These are phyloP conservation scores for Suillus weaverae DNA, from an alignment of 768 basidiomycete species.

Conservation along the genomic window DNA sequence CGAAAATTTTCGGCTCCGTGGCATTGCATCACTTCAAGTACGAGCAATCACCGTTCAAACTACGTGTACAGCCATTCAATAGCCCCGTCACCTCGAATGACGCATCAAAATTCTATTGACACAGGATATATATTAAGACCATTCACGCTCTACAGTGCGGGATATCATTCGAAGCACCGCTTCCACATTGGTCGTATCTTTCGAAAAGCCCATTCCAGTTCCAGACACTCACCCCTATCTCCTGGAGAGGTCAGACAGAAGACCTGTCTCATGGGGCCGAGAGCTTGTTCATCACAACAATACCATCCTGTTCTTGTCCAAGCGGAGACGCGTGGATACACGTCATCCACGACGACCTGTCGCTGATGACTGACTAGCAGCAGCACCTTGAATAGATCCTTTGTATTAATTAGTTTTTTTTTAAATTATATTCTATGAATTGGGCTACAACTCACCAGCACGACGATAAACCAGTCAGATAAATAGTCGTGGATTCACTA, in stretches of 20 bases:
- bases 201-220: not conserved
- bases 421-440: too few relatives aligned
- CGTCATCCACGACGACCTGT: too few relatives aligned
- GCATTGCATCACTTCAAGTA: too few relatives aligned
- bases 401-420: too few relatives aligned
- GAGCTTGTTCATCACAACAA: not conserved
- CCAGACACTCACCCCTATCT: not conserved
- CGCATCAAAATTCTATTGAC: not conserved
- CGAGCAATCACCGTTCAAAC: not conserved
- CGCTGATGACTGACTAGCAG: too few relatives aligned
- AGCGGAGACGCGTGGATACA: too few relatives aligned
- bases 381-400: too few relatives aligned
- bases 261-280: not conserved
- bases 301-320: not conserved
- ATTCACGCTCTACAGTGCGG: not conserved
- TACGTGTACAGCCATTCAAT: not conserved
- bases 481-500: not conserved
- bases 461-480: too few relatives aligned
- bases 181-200: not conserved
- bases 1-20: too few relatives aligned
- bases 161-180: not conserved
- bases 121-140: not conserved
- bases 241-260: not conserved
- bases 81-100: not conserved
- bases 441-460: too few relatives aligned